These are phyloP conservation scores for Nakazawaea siamensis DNA, from an alignment of 805 yeast species.

Conservation along the genomic window DNA sequence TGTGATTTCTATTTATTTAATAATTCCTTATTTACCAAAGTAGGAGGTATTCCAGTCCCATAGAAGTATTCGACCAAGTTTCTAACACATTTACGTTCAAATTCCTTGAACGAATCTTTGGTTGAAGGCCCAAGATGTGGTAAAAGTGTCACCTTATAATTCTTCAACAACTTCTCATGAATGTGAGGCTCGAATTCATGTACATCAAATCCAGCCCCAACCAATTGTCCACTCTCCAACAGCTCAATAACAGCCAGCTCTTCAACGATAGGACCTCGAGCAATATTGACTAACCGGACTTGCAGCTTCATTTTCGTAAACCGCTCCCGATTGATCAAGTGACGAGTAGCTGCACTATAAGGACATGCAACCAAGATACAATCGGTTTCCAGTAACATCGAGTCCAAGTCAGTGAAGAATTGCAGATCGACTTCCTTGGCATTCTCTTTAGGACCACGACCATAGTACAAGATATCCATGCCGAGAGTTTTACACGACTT, in stretches of 20 bases:
- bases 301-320: slow-evolving; percentile 20
- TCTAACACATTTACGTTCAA: slow-evolving; percentile 28
- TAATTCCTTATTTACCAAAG: slow-evolving; percentile 19
- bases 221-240: slow-evolving; percentile 29
- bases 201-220: slow-evolving; percentile 35
- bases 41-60: slow-evolving; percentile 22
- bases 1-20: slow-evolving; percentile 3
- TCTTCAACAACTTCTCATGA: slow-evolving; percentile 21
- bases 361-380: slow-evolving; percentile 31
- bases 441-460: slow-evolving; percentile 23
- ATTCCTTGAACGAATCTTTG: slow-evolving; percentile 26
- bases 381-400: slow-evolving; percentile 20
- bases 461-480: slow-evolving; percentile 34
- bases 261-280: slow-evolving; percentile 32
- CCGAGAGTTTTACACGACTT: slow-evolving; percentile 33
- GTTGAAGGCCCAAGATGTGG: slow-evolving; percentile 32
- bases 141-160: slow-evolving; percentile 26
- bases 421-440: slow-evolving; percentile 24
- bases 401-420: slow-evolving; percentile 17
- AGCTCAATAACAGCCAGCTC: slow-evolving; percentile 32
- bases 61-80: slow-evolving; percentile 28
- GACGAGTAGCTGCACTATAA: slow-evolving; percentile 27
- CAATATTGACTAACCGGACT: slow-evolving; percentile 27
- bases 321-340: slow-evolving; percentile 25
- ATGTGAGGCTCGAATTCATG: slow-evolving; percentile 34